Base-by-base conservation (phyloP, 257 asterid species). In the Solanum megistacrolobum region DNA sequence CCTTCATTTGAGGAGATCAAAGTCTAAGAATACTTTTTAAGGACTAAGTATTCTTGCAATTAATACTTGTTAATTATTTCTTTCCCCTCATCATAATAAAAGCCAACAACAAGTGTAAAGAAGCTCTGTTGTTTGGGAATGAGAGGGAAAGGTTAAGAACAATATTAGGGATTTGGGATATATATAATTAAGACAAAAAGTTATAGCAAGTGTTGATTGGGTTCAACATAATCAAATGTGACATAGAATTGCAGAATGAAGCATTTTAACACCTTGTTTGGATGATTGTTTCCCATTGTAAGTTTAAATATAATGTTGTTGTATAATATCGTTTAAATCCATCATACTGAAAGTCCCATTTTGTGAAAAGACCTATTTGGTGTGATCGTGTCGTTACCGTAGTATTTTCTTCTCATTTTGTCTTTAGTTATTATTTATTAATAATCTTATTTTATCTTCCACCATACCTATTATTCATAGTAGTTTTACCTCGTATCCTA, bases 1-100 rank as follows among this genome's bases (percentile, higher is more conserved):
- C 74, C 88, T 43, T 83, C 83, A 13, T 31, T 62, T 83, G 91
- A 90, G 55, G 87, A 93, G 88, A 90, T 89, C 71, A 92, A 92
- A 84, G n/a, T 88, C 81, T 95, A 83, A 85, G 31, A 25, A 21
- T n/a, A 23, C 3, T 72, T 79, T 79, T 25, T 27, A 79, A 79
- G n/a, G 27, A 43, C 23, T 29, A 72, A 66, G 72, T 39, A 25
- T 78, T 43, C 85, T 79, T 79, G 36, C 66, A 79, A 35, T 74
- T 23, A 72, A 46, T 81, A 81, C 9, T 81, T 81, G 27, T 46
- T 78, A 38, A 23, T 43, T 35, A 20, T 48, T 73, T 25, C 16
- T 21, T 65, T 39, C 38, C 9, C 7, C 25, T 13, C 27, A 29
- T 21, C 27, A 38, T 0, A 38, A 58, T 20, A 20, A 58, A 32